These are phyloP conservation scores for Alternaria conjuncta DNA, from an alignment of 2,329 filamentous ascomycete species.

Conservation along the genomic window DNA sequence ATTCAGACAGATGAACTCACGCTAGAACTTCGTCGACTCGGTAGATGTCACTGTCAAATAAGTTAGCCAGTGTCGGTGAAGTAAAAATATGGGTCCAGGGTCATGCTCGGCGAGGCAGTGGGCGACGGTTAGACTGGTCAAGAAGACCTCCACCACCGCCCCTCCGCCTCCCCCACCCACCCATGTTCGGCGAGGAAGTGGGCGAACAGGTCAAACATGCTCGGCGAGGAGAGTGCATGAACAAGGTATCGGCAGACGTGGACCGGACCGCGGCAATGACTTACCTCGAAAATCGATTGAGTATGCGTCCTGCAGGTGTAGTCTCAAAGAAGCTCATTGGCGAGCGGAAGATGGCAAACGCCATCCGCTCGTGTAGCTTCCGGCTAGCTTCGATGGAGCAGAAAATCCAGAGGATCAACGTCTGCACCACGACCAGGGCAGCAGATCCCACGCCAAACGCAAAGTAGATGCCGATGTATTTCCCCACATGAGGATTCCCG, in stretches of 20 bases:
- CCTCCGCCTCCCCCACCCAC: background rate
- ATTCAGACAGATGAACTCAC: constrained; percentile 42
- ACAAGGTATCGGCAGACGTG: constrained; percentile 7
- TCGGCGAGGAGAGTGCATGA: background rate
- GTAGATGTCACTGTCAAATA: constrained; percentile 69
- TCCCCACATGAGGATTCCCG: constrained; percentile 77
- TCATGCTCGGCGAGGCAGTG: background rate
- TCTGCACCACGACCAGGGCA: constrained; percentile 85
- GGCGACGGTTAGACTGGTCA: background rate
- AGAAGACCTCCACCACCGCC: background rate
- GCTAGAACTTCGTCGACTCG: constrained; percentile 91
- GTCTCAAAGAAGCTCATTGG: constrained; percentile 99
- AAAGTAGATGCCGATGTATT: constrained; percentile 95
- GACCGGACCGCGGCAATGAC: constrained; percentile 37
- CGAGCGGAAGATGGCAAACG: constrained; percentile 93
- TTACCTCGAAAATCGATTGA: constrained; percentile 93
- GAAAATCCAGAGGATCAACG: constrained; percentile 97
- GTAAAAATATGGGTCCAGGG: background rate
- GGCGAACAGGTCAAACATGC: background rate
- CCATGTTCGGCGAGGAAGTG: background rate
- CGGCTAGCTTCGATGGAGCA: constrained; percentile 98
- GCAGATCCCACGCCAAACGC: constrained; percentile 89
- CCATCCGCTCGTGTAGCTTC: constrained; percentile 97
- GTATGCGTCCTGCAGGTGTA: constrained; percentile 91
- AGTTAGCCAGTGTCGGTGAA: constrained; percentile 22